Conservation (phyloP, 805 yeast species). For the Starmerella sp. region DNA sequence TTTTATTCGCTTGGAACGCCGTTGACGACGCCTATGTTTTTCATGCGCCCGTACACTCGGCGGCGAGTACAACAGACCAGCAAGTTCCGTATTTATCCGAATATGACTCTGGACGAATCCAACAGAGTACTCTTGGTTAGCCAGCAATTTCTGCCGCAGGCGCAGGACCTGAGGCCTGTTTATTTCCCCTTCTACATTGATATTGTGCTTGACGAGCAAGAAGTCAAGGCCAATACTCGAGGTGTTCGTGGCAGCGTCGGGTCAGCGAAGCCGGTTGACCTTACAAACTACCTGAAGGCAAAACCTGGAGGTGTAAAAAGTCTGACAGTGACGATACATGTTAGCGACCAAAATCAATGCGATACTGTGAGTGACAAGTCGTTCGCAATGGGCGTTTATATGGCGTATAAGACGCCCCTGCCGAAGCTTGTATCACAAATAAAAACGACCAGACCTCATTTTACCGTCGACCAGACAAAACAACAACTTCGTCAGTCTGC, state of each 20-base stretch:
- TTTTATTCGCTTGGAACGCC: constrained; percentile 20
- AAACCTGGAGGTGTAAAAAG: neutral
- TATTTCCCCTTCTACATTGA: constrained; percentile 67
- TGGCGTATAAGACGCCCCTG: constrained; percentile 42
- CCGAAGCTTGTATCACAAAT: constrained; percentile 36
- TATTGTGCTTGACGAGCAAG: constrained; percentile 45
- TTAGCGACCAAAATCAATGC: constrained; percentile 37
- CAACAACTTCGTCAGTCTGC: constrained; percentile 33
- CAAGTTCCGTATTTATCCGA: constrained; percentile 35
- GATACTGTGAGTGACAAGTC: constrained; percentile 32
- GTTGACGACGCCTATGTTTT: constrained; percentile 19
- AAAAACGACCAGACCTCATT: constrained; percentile 36
- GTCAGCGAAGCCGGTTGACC: constrained; percentile 70
- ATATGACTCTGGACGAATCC: constrained; percentile 35
- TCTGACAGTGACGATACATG: constrained; percentile 28
- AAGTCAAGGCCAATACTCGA: constrained; percentile 44
- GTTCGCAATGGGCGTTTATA: constrained; percentile 41
- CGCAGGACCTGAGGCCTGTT: constrained; percentile 26
- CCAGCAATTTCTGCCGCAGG: constrained; percentile 26
- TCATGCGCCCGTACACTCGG: constrained; percentile 15
- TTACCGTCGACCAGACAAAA: constrained; percentile 42
- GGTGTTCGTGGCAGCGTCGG: constrained; percentile 73
- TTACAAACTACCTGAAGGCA: constrained; percentile 41
- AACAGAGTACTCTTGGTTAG: constrained; percentile 43
- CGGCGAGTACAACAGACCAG: constrained; percentile 4